Base-by-base conservation (phyloP, 257 asterid genomes). In the Fraxinus quadrangulata region DNA sequence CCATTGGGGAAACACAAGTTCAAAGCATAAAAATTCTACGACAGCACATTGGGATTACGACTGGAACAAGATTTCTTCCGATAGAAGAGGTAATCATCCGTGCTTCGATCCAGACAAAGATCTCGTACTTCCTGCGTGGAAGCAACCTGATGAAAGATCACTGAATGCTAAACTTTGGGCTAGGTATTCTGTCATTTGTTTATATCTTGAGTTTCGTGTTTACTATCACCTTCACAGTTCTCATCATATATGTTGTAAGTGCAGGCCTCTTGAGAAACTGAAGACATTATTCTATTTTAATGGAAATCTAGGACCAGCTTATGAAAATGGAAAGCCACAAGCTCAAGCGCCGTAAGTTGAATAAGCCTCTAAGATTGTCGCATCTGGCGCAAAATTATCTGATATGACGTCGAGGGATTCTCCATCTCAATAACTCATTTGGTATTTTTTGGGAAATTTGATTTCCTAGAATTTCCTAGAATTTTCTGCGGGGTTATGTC, bases 401-500 rank as follows among this genome's bases (percentile, higher is more conserved):
- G 70, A 71, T 63, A 42, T 73, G 73, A 28, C 17, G 28, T n/a
- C 12, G 31, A 1, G 23, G 59, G 19, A 42, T 42, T 42, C 51
- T 42, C 51, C 51, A 10, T 42, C 63, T 40, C 37, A 7, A 23
- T 21, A 63, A 2, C 12, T 40, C 54, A 71, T 71, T 40, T 23
- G 37, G 31, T 39, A 2, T 12, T 2, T 11, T 70, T n/a, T 37
- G 8, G 37, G 31, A 9, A 7, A 21, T 28, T 49, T 49, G 75
- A 71, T 74, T 72, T 78, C 37, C 16, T 59, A 56, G 69, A 34
- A 30, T 34, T 2, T 6, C 6, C 37, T 3, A 3, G 2, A 5
- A 71, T 79, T 66, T 96, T 96, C 75, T 96, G 98, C 76, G 99
- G 99, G 78, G 98, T 93, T 45, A 93, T 96, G 99, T 98, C 98